These are phyloP conservation scores for Penicillium aurantiogriseum DNA, from an alignment of 2,329 filamentous ascomycete genomes.

Conservation along the genomic window DNA sequence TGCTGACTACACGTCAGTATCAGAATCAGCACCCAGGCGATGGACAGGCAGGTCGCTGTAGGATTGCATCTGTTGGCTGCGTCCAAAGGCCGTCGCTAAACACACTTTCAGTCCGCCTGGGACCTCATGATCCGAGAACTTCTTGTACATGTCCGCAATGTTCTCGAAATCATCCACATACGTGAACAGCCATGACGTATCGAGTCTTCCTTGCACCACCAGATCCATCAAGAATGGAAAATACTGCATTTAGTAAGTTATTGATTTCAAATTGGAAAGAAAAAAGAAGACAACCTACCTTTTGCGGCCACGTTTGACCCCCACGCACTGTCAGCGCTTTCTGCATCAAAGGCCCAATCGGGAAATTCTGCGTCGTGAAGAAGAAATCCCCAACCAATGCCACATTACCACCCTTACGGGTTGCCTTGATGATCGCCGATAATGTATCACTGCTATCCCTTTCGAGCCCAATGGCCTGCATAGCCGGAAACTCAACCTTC, in stretches of 20 bases:
- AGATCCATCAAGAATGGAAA: constrained; percentile 31
- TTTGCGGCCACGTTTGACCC: constrained; percentile 27
- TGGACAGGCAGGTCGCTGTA: constrained; percentile 4
- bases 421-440: constrained; percentile 30
- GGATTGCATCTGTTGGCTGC: constrained; percentile 10
- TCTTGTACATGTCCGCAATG: constrained; percentile 25
- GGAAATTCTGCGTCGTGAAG: constrained; percentile 29
- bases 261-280: background rate
- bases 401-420: constrained; percentile 31
- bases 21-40: background rate
- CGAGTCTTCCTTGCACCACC: constrained; percentile 25
- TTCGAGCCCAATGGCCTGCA: constrained; percentile 24
- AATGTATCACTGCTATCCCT: constrained; percentile 31
- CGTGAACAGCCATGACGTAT: constrained; percentile 34
- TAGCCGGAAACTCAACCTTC: constrained; percentile 20
- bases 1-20: background rate
- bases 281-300: constrained; percentile 13
- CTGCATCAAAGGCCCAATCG: constrained; percentile 35
- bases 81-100: constrained; percentile 30
- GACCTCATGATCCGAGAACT: constrained; percentile 26
- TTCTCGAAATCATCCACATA: constrained; percentile 34
- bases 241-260: constrained; percentile 21
- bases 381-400: constrained; percentile 34
- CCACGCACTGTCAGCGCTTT: constrained; percentile 35
- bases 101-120: constrained; percentile 33